Evolutionary conservation across 345 rosid genomes (phyloP).

Genomic region (Xanthoceras sorbifolium): DNA sequence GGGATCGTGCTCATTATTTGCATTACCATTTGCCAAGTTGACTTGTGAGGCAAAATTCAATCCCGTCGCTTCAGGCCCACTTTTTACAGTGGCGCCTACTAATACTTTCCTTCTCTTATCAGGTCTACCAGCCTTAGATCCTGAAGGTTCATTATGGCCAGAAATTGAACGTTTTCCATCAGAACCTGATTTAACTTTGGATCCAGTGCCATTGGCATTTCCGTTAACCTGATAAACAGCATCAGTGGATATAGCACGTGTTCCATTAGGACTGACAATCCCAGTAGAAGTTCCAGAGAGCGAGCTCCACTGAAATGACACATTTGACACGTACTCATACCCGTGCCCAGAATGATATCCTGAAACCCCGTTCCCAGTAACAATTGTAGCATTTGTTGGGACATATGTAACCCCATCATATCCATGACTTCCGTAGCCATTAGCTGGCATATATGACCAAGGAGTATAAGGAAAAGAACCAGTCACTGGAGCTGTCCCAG

Average conservation of each 20-base stretch:
- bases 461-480: conserved; percentile 74
- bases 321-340: conserved; percentile 70
- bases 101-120: conserved; percentile 80
- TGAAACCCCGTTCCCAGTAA: conserved; percentile 53
- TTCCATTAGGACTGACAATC: conserved; percentile 55
- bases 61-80: conserved; percentile 58
- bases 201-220: conserved; percentile 36
- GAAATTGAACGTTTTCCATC: conserved; percentile 48
- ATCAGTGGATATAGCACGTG: conserved; percentile 50
- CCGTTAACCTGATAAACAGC: conserved; percentile 58
- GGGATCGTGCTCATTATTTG: conserved; percentile 39
- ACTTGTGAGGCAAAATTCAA: conserved; percentile 44
- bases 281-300: conserved; percentile 60
- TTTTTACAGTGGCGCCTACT: conserved; percentile 44
- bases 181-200: conserved; percentile 50
- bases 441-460: conserved; percentile 52
- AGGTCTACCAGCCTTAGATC: conserved; percentile 48
- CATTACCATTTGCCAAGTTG: conserved; percentile 36
- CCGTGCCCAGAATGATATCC: conserved; percentile 80
- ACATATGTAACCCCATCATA: conserved; percentile 66
- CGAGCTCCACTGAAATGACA: conserved; percentile 78
- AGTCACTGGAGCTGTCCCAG: conserved; percentile 79
- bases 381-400: conserved; percentile 64
- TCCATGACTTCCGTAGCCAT: conserved; percentile 67
- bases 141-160: conserved; percentile 38